Conservation (phyloP, 148 eudicot genomes). For the Nepenthes gracilis region DNA sequence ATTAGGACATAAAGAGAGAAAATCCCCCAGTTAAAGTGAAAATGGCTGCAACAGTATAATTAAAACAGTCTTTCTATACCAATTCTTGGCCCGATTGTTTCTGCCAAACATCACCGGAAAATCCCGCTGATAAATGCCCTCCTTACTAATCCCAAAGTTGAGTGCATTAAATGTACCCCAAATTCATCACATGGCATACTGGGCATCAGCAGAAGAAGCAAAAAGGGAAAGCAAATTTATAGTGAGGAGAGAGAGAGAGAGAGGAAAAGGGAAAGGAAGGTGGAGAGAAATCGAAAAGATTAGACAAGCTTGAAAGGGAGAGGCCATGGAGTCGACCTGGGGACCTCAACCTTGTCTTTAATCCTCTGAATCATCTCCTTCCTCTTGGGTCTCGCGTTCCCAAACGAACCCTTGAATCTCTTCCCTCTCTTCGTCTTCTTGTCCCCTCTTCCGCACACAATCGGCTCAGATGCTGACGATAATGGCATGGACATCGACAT, state of each 20-base stretch:
- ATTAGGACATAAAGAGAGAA: too few species aligned
- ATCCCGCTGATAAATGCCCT: too few species aligned
- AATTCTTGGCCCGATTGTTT: too few species aligned
- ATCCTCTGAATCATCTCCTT: constrained; percentile 61
- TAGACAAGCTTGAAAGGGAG: constrained; percentile 81
- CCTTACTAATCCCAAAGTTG: too few species aligned
- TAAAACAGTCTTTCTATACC: too few species aligned
- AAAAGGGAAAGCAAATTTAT: constrained; percentile 3
- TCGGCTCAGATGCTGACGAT: constrained; percentile 18
- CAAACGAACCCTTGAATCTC: constrained; percentile 76
- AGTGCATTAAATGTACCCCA: too few species aligned
- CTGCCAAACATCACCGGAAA: too few species aligned
- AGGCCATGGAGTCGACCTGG: constrained; percentile 96
- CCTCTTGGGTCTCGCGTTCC: constrained; percentile 62
- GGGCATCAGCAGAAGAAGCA: neutral
- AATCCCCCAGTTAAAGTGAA: too few species aligned
- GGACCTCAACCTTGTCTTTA: constrained; percentile 74
- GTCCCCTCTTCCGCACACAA: constrained; percentile 77
- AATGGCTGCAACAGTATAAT: too few species aligned
- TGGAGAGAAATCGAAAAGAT: neutral
- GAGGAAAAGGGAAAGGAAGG: too few species aligned
- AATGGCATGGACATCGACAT: constrained; percentile 1
- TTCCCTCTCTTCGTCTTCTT: constrained; percentile 81
- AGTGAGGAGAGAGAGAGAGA: too few species aligned
- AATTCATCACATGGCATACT: too few species aligned